Conservation (phyloP, 768 basidiomycete genomes). For the Kwoniella sp. region DNA sequence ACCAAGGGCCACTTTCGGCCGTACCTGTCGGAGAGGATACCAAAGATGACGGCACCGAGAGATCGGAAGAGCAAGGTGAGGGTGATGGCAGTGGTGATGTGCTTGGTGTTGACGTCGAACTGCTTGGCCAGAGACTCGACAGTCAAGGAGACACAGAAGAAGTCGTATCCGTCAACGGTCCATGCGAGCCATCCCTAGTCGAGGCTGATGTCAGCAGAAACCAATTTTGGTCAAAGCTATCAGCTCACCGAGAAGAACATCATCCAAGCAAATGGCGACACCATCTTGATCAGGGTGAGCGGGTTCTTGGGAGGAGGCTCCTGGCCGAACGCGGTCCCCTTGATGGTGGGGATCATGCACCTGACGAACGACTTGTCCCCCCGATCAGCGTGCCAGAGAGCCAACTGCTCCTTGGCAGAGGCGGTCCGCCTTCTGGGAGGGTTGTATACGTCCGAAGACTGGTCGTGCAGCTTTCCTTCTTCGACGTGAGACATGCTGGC, state of each 20-base stretch:
- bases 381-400: slow-evolving; percentile 37
- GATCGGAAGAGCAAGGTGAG: slow-evolving; percentile 89
- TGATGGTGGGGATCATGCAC: slow-evolving; percentile 32
- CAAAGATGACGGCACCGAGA: slow-evolving; percentile 63
- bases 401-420: slow-evolving; percentile 28
- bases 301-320: slow-evolving; percentile 40
- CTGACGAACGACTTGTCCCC: slow-evolving; percentile 31
- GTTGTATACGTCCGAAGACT: slow-evolving; percentile 1
- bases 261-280: slow-evolving; percentile 42
- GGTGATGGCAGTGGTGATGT: slow-evolving; percentile 59
- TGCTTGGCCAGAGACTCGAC: slow-evolving; percentile 41
- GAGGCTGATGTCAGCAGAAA: too few species aligned
- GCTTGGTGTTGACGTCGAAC: slow-evolving; percentile 39
- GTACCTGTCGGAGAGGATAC: slow-evolving; percentile 77
- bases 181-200: slow-evolving; percentile 73
- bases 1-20: slow-evolving; percentile 83
- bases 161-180: slow-evolving; percentile 82
- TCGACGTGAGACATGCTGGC: not conserved
- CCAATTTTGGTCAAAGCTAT: too few species aligned
- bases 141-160: slow-evolving; percentile 61
- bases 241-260: slow-evolving; percentile 46
- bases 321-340: slow-evolving; percentile 6
- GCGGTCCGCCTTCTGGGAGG: slow-evolving; percentile 5
- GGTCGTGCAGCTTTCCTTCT: slow-evolving; percentile 1
- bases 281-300: slow-evolving; percentile 39